Evolutionary conservation across 208 protist species (phyloP).

Genomic region (Acanthamoeba castellanii): DNA sequence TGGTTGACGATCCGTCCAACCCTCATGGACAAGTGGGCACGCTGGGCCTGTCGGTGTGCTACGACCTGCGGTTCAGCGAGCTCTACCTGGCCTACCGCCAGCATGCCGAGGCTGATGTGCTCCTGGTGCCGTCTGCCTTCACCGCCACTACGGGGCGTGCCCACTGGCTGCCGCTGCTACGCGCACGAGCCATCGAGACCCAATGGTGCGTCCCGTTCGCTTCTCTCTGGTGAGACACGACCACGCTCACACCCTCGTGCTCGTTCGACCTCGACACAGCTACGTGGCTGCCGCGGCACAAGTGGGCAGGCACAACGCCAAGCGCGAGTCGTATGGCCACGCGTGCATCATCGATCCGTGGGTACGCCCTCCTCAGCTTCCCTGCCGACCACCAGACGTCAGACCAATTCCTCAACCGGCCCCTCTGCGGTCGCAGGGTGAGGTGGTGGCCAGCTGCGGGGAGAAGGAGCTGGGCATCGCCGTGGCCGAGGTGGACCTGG

Average conservation of each 20-base stretch:
- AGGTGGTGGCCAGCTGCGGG: not conserved
- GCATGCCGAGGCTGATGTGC: not conserved
- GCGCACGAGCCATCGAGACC: not conserved
- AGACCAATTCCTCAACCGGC: too few species aligned
- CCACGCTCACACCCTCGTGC: too few species aligned
- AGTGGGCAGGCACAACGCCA: not conserved
- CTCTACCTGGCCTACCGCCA: not conserved
- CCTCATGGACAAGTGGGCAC: too few species aligned
- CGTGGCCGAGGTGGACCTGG: not conserved
- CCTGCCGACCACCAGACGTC: too few species aligned
- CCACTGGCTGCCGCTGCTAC: not conserved
- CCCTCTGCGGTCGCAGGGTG: not conserved
- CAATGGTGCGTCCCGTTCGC: not conserved
- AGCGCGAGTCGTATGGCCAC: not conserved
- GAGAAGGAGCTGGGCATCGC: not conserved
- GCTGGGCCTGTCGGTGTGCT: conserved; percentile 10
- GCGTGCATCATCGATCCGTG: not conserved
- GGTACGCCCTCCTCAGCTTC: not conserved
- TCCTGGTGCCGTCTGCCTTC: not conserved
- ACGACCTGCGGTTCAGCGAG: conserved; percentile 15
- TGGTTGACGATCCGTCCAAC: too few species aligned
- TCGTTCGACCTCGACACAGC: not conserved
- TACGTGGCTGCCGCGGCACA: not conserved
- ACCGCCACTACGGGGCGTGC: not conserved
- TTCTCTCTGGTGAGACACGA: too few species aligned